Base-by-base conservation (phyloP, 2,329 filamentous ascomycete genomes). In the Phialophora expanda region DNA sequence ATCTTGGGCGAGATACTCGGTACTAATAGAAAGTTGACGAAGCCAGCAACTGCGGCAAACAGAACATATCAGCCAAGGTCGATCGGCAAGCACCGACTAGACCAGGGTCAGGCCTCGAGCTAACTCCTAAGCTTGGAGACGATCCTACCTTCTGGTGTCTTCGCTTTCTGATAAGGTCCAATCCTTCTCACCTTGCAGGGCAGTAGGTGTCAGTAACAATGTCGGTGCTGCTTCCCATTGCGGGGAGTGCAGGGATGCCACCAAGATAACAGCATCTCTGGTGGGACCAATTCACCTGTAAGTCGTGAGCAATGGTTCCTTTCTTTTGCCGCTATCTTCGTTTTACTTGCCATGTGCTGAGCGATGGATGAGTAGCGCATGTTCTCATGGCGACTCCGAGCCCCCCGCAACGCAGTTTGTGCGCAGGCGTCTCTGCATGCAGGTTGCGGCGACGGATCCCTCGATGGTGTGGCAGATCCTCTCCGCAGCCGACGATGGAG, bases 321-420 rank as follows among this genome's bases (percentile, higher is more conserved):
- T 54, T 54, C 22, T 54, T 30, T 20, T 26, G 22, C 51, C 51
- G 51, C 51, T 54, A 54, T 54, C 26, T 28, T 14, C 7, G 6
- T 9, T 12, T 26, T 32, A 12, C 32, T 9, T 2, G 32, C 2
- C 4, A 11, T 9, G 20, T 30, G 12, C 51, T 12, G 51, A 26
- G 17, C 11, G 51, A 54, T 30, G 51, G 51, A 30, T 12, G 51
- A 30, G 51, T 26, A 54, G 24, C 14, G 51, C 51, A 32, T 26
- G 34, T 9, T n/a, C 32, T 9, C 11, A 54, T 54, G 51, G 51
- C 24, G 46, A 24, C 20, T 22, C 46, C 9, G 22, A 50, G 46
- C 24, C 20, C 12, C n/a, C 2, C 46, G 46, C 46, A 20, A 24
- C 46, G 46, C 46, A 22, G 46, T 50, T 20, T 50, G 46, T 11